A percentile compares a stretch with the other conserved stretches of the same genome.
Conservation (phyloP, 2,329 filamentous ascomycete genomes). For the Berkeleyomyces rouxiae region DNA sequence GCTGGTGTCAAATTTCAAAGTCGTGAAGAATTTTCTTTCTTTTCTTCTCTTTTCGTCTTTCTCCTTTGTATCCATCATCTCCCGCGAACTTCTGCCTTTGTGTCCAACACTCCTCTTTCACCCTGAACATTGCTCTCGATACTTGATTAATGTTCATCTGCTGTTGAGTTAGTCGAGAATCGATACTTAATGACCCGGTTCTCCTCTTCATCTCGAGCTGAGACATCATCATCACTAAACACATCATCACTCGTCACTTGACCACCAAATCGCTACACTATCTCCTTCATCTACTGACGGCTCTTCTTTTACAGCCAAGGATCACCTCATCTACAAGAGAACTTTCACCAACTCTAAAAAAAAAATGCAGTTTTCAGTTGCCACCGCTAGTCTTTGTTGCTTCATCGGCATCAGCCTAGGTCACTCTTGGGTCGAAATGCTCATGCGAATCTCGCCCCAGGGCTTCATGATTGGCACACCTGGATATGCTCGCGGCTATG, state of each 20-base stretch:
- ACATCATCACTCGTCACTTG: not conserved
- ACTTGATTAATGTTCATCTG: not conserved
- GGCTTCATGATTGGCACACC: constrained; percentile 54
- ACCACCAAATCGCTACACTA: not conserved
- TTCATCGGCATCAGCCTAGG: constrained; percentile 21
- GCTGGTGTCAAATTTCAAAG: not conserved
- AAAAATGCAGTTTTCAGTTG: not conserved
- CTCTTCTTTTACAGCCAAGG: no score
- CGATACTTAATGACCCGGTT: not conserved
- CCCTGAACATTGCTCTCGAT: not conserved
- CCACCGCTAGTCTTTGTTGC: not conserved
- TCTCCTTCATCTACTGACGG: no score
- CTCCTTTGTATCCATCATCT: not conserved
- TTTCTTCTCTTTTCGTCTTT: not conserved
- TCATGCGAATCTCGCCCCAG: constrained; percentile 53
- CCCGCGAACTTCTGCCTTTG: not conserved
- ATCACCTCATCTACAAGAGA: no score
- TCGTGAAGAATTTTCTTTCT: not conserved
- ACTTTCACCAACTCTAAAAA: no score
- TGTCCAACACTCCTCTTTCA: not conserved
- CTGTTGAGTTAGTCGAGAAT: no score
- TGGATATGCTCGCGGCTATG: constrained; percentile 61
- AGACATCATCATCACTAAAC: not conserved
- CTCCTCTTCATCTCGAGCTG: constrained; percentile 10
- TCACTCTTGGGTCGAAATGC: constrained; percentile 73